phyloP scores from a whole-genome alignment of 2,329 filamentous ascomycete genomes.

The Aspergillus neotritici region DNA sequence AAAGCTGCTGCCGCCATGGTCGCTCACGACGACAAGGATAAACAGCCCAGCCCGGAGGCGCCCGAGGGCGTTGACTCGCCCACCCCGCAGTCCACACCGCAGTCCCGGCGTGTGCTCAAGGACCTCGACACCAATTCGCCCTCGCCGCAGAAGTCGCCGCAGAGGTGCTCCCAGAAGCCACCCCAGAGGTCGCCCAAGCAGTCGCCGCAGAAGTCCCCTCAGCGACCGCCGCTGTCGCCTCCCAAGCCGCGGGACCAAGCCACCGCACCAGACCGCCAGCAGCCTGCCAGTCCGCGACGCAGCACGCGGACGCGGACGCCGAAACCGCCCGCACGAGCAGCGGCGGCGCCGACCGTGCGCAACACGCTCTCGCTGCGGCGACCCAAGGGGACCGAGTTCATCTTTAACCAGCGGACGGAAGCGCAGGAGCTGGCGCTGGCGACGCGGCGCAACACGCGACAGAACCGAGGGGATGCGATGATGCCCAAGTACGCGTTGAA shows the following conservation, averaged over 20 bases:
- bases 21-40: slow-evolving; percentile 15
- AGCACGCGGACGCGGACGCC: slow-evolving; percentile 29
- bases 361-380: slow-evolving; percentile 40
- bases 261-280: slow-evolving; percentile 11
- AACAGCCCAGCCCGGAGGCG: slow-evolving; percentile 10
- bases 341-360: slow-evolving; percentile 23
- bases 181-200: too few relatives aligned
- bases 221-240: slow-evolving; percentile 16
- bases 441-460: slow-evolving; percentile 40
- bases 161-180: too few relatives aligned
- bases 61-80: slow-evolving; percentile 8
- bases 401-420: slow-evolving; percentile 39
- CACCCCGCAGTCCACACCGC: slow-evolving; percentile 24
- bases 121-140: slow-evolving; percentile 36
- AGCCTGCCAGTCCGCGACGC: slow-evolving; percentile 30
- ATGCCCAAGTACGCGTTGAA: slow-evolving; percentile 29
- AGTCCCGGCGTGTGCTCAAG: slow-evolving; percentile 31
- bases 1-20: slow-evolving; percentile 23
- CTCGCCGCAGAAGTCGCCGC: slow-evolving; percentile 27
- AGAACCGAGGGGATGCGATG: slow-evolving; percentile 37
- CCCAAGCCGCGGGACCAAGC: slow-evolving; percentile 20
- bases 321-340: slow-evolving; percentile 20
- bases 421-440: slow-evolving; percentile 37
- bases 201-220: too few relatives aligned
- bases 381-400: slow-evolving; percentile 42